These are phyloP conservation scores for Millerozyma acaciae DNA, from an alignment of 805 yeast species.

Conservation along the genomic window DNA sequence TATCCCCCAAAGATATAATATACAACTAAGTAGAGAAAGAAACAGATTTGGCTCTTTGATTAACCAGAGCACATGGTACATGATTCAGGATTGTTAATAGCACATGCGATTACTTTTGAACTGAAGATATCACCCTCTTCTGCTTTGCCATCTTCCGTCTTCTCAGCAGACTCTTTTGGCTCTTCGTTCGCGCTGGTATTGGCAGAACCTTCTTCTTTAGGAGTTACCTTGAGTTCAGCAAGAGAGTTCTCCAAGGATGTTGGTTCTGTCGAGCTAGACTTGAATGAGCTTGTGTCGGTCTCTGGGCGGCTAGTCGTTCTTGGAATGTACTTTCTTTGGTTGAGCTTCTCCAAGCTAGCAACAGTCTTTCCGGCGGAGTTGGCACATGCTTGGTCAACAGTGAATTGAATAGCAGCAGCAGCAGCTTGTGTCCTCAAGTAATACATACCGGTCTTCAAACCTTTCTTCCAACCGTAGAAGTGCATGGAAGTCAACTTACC, in stretches of 20 bases:
- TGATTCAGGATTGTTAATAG: slow-evolving; percentile 93
- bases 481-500: slow-evolving; percentile 97
- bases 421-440: slow-evolving; percentile 97
- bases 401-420: slow-evolving; percentile 90
- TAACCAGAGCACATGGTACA: slow-evolving; percentile 99
- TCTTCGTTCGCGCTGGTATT: slow-evolving; percentile 11
- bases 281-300: slow-evolving; percentile 16
- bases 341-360: slow-evolving; percentile 37
- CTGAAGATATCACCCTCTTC: slow-evolving; percentile 79
- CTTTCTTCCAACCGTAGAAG: slow-evolving; percentile 98
- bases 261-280: slow-evolving; percentile 36
- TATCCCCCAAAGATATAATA: slow-evolving; percentile 1
- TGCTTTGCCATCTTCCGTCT: slow-evolving; percentile 16
- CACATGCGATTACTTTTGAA: slow-evolving; percentile 93
- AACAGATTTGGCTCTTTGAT: slow-evolving; percentile 9
- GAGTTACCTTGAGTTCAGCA: slow-evolving; percentile 38
- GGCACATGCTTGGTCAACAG: slow-evolving; percentile 45
- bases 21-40: slow-evolving; percentile 2
- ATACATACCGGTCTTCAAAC: slow-evolving; percentile 98
- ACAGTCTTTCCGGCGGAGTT: slow-evolving; percentile 35
- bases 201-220: slow-evolving; percentile 6
- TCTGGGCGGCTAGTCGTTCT: slow-evolving; percentile 14
- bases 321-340: slow-evolving; percentile 34
- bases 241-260: slow-evolving; percentile 44
- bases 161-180: slow-evolving; percentile 11